A percentile compares a stretch with the other conserved stretches of the same genome.
phyloP scores from a whole-genome alignment of 495 filamentous ascomycete genomes.

The Hypoxylon fuscum region DNA sequence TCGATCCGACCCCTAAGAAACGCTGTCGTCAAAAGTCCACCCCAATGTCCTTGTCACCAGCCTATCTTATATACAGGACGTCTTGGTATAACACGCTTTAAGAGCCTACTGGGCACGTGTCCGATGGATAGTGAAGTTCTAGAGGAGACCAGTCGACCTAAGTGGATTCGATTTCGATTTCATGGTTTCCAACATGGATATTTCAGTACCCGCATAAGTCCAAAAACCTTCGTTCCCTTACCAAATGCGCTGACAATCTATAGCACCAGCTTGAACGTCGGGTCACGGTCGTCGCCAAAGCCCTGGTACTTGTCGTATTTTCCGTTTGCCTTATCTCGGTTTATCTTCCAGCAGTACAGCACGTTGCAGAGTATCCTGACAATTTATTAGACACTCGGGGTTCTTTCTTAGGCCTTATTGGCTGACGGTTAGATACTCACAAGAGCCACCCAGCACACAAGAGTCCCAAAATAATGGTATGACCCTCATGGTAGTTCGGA shows the following conservation, averaged over 20 bases:
- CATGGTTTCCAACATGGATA: constrained; percentile 3
- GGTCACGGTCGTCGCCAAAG: constrained; percentile 72
- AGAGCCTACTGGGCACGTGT: not conserved
- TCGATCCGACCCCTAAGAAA: too few species aligned
- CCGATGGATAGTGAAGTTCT: constrained; percentile 6
- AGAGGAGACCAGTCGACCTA: constrained; percentile 4
- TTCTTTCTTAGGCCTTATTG: not conserved
- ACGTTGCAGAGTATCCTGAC: constrained; percentile 70
- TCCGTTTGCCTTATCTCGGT: constrained; percentile 68
- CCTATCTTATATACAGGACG: constrained; percentile 1
- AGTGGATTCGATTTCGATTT: constrained; percentile 3
- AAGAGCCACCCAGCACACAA: constrained; percentile 70
- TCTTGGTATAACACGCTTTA: constrained; percentile 10
- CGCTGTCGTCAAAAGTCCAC: constrained; percentile 6
- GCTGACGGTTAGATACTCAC: constrained; percentile 55
- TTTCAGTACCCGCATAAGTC: constrained; percentile 3
- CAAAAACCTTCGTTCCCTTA: not conserved
- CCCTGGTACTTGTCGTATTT: constrained; percentile 68
- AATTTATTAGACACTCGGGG: constrained; percentile 25
- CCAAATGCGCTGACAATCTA: constrained; percentile 41
- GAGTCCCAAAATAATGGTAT: constrained; percentile 66
- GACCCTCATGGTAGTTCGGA: constrained; percentile 60
- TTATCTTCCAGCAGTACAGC: constrained; percentile 71
- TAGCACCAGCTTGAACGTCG: constrained; percentile 69
- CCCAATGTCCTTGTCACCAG: not conserved